A percentile compares a stretch with the other conserved stretches of the same genome.
Conservation (phyloP, 31 red algal species). For the Bonnemaisonia californica region DNA sequence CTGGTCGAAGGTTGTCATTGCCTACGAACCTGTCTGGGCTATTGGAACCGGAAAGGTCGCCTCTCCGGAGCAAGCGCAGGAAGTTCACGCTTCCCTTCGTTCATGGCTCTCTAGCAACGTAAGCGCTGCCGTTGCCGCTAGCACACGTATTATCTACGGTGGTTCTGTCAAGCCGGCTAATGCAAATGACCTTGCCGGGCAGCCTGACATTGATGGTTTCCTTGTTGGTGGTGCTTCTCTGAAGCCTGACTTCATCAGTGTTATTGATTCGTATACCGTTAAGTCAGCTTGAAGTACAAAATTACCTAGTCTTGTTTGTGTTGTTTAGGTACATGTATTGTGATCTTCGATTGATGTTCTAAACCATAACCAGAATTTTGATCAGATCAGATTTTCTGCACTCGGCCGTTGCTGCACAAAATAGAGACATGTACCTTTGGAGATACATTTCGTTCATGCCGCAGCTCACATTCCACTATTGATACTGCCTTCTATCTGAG, state of each 20-base stretch:
- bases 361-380: no score
- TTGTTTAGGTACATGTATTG: no score
- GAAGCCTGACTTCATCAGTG: conserved; percentile 87
- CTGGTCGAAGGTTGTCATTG: conserved; percentile 94
- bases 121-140: conserved; percentile 56
- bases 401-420: no score
- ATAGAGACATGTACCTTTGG: no score
- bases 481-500: no score
- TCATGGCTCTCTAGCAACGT: conserved; percentile 74
- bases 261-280: conserved; percentile 76
- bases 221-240: conserved; percentile 94
- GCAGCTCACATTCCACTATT: no score
- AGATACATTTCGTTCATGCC: no score
- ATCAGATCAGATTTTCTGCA: no score
- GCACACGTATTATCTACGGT: conserved; percentile 92
- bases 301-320: no score
- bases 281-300: no score
- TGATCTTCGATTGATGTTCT: no score
- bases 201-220: conserved; percentile 96
- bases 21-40: conserved; percentile 99
- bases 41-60: conserved; percentile 98
- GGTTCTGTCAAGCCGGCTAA: conserved; percentile 94
- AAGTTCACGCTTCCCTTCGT: conserved; percentile 86
- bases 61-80: conserved; percentile 92
- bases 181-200: conserved; percentile 81